Evolutionary conservation across 148 eudicot species (phyloP).

Genomic region (Chenopodium berlandieri): DNA sequence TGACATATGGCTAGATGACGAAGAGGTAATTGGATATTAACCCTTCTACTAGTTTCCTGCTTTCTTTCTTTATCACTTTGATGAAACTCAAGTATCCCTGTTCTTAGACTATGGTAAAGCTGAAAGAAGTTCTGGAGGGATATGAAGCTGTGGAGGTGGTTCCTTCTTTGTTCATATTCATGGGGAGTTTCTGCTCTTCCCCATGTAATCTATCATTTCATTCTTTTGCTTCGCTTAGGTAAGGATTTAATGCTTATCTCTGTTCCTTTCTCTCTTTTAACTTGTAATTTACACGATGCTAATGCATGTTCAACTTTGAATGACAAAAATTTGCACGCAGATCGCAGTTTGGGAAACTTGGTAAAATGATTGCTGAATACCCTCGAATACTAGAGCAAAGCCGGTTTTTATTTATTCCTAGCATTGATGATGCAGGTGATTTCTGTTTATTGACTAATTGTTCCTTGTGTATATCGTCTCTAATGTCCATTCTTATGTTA

Average conservation of each 20-base stretch:
- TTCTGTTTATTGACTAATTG: neutral
- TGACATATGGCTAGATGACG: constrained; percentile 85
- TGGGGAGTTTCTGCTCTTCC: constrained; percentile 90
- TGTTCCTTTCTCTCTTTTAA: neutral
- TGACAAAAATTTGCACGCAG: constrained; percentile 36
- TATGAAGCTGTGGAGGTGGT: constrained; percentile 85
- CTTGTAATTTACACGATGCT: neutral
- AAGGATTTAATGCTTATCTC: constrained; percentile 22
- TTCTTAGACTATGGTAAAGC: constrained; percentile 78
- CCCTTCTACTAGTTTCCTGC: neutral
- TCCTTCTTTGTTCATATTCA: constrained; percentile 91
- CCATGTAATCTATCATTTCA: constrained; percentile 82
- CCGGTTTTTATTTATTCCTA: constrained; percentile 82
- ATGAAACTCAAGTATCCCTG: constrained; percentile 26
- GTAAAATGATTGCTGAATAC: constrained; percentile 71
- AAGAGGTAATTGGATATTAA: constrained; percentile 46
- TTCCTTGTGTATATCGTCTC: constrained; percentile 1
- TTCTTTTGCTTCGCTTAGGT: constrained; percentile 79
- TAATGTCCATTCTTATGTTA: constrained; percentile 11
- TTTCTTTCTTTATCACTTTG: neutral
- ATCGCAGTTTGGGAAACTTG: constrained; percentile 80
- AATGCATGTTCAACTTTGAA: neutral
- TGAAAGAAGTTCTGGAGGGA: constrained; percentile 64
- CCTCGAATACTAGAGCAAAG: constrained; percentile 69
- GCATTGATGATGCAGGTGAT: constrained; percentile 84